Evolutionary conservation across 768 basidiomycete genomes (phyloP), one percentile per base, ranked within the genome.

Genomic region (Sporobolomyces phaffii): DNA sequence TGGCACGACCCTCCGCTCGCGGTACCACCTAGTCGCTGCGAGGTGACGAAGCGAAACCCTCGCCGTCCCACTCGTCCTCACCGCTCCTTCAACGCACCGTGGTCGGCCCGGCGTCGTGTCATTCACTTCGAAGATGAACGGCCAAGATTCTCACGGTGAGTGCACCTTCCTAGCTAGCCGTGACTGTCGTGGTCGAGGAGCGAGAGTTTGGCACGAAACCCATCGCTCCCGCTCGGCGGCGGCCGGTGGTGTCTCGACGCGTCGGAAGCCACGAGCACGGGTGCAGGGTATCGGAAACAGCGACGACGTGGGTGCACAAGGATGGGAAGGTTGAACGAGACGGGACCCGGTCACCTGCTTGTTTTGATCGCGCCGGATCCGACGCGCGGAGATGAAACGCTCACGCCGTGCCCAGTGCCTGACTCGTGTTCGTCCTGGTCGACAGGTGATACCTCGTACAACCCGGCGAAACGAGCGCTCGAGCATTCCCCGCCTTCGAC

Each of bases 401-500:
- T n/a, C n/a, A n/a, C n/a, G n/a, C n/a, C n/a, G n/a, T n/a, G n/a
- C n/a, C n/a, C n/a, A n/a, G n/a, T n/a, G n/a, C n/a, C n/a, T n/a
- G n/a, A n/a, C n/a, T n/a, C n/a, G n/a, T n/a, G n/a, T n/a, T n/a
- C n/a, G n/a, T n/a, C n/a, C n/a, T n/a, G n/a, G n/a, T n/a, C n/a
- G n/a, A n/a, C 53, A 67, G 60, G 47, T 40, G 54, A 67, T 20
- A 36, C 7, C 24, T 24, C 26, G 28, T 26, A 17, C 47, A 61
- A 61, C 47, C 31, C 59, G 5, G 22, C 13, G 43, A 67, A 67
- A 60, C 65, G 65, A 2, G 47, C 65, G 9, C 54, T 67, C 60
- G 60, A 56, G 20, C 40, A 61, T 8, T 67, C 65, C 7, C 65
- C 65, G 9, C 31, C 65, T 36, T 34, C 45, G 28, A 31, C 65